phyloP scores from a whole-genome alignment of 2,329 filamentous ascomycete genomes.

The Paraphaeosphaeria minitans region DNA sequence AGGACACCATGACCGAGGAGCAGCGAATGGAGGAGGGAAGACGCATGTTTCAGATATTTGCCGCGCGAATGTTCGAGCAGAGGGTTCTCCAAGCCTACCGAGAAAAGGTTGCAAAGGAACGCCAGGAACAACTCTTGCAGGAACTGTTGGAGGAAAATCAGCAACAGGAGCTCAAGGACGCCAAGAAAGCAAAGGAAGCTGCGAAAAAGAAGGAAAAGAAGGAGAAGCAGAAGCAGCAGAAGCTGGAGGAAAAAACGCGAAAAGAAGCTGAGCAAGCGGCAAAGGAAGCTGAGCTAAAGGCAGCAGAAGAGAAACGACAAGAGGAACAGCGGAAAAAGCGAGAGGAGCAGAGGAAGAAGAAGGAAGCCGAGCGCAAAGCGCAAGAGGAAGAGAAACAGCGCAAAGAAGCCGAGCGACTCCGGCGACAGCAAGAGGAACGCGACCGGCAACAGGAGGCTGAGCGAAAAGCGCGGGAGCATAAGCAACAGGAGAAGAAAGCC shows the following conservation, averaged over 20 bases:
- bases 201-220: slow-evolving; percentile 96
- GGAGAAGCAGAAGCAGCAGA: slow-evolving; percentile 81
- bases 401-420: slow-evolving; percentile 84
- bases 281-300: slow-evolving; percentile 77
- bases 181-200: slow-evolving; percentile 91
- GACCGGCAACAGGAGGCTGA: slow-evolving; percentile 86
- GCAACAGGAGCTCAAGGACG: slow-evolving; percentile 77
- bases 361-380: slow-evolving; percentile 85
- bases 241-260: slow-evolving; percentile 88
- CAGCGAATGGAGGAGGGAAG: slow-evolving; percentile 98
- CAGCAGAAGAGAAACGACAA: slow-evolving; percentile 75
- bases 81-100: slow-evolving; percentile 95
- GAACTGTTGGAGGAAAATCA: slow-evolving; percentile 86
- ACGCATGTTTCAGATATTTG: slow-evolving; percentile 99
- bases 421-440: slow-evolving; percentile 79
- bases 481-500: slow-evolving; percentile 80
- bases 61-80: slow-evolving; percentile 98
- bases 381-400: slow-evolving; percentile 85
- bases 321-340: slow-evolving; percentile 82
- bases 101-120: slow-evolving; percentile 93
- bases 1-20: slow-evolving; percentile 97
- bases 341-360: slow-evolving; percentile 90
- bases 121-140: slow-evolving; percentile 86
- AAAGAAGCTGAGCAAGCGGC: slow-evolving; percentile 88
- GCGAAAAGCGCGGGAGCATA: slow-evolving; percentile 78